Evolutionary conservation across 768 basidiomycete genomes (phyloP), one percentile per base, ranked within the genome.

Genomic region (Paxillus ammoniavirescens): DNA sequence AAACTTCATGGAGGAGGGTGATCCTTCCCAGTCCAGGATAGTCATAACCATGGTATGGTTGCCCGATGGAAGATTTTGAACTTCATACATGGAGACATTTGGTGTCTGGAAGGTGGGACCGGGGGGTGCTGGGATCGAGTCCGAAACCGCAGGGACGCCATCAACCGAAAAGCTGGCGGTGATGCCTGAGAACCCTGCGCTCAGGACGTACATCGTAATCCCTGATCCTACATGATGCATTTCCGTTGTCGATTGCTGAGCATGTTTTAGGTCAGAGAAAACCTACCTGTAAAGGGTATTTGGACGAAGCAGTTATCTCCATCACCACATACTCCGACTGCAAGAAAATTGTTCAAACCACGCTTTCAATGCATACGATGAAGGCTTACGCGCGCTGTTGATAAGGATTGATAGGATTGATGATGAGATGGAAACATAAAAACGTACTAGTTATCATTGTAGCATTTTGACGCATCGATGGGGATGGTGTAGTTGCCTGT

Each of bases 391-490:
- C 31, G 63, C 54, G 21, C 65, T 66, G 26, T 44, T 28, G 40
- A 26, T 33, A 17, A 3, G 15, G 1, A 8, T 12, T 15, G 50
- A 61, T 45, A 54, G 54, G 28, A 3, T 9, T 36, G 23, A 36
- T 4, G n/a, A n/a, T 0, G 38, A 4, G n/a, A 8, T 47, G 8
- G 13, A 48, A 26, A 28, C 2, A 10, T 3, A 26, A 42, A 35
- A 31, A 60, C 65, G n/a, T 45, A 66, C 65, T 67, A 67, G 42
- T 67, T 64, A 31, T 60, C 37, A 30, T 67, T 46, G 13, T 65
- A 67, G 40, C 65, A 65, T 3, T 55, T 17, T 0, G 63, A 60
- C 1, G 63, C 30, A 44, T 62, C 52, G 26, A 67, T 47, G 30
- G 23, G 4, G 35, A 67, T 55, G 3, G 37, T 51, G 17, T 56